phyloP scores from a whole-genome alignment of 176 grass and related monocot genomes.

The Urochloa ruziziensis region DNA sequence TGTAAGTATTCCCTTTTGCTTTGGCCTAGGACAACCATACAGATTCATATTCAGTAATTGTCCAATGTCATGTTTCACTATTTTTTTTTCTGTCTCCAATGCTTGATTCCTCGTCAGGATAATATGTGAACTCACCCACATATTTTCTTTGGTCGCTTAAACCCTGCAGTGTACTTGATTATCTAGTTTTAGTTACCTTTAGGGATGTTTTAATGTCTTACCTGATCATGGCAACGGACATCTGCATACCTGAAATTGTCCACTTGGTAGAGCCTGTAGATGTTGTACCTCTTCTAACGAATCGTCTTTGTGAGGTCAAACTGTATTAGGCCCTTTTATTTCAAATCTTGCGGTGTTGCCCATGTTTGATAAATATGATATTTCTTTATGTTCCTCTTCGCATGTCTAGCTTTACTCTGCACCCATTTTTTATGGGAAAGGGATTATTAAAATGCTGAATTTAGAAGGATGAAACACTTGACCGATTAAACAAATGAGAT shows the following conservation, averaged over 20 bases:
- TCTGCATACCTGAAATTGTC: background rate
- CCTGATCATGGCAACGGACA: constrained; percentile 11
- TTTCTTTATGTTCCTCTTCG: background rate
- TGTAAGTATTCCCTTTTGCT: constrained; percentile 67
- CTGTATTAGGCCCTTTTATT: constrained; percentile 6
- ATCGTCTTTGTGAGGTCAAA: constrained; percentile 16
- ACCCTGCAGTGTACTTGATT: constrained; percentile 3
- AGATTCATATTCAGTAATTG: constrained; percentile 20
- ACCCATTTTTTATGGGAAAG: background rate
- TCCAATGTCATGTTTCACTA: background rate
- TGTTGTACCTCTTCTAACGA: constrained; percentile 2
- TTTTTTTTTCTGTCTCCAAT: constrained; percentile 1
- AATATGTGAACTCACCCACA: background rate
- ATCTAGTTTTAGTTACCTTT: constrained; percentile 4
- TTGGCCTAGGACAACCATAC: background rate
- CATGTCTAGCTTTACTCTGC: background rate
- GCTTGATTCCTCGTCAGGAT: background rate
- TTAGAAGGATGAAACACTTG: background rate
- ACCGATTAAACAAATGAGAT: background rate
- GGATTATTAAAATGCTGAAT: background rate
- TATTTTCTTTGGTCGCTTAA: background rate
- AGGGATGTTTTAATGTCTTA: background rate
- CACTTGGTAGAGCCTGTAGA: constrained; percentile 9
- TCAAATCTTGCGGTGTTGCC: background rate
- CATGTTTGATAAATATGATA: background rate